Evolutionary conservation across 371 early-diverging fungal species (phyloP), one percentile per base, ranked within the genome.

Genomic region (Rhizopus delemar): DNA sequence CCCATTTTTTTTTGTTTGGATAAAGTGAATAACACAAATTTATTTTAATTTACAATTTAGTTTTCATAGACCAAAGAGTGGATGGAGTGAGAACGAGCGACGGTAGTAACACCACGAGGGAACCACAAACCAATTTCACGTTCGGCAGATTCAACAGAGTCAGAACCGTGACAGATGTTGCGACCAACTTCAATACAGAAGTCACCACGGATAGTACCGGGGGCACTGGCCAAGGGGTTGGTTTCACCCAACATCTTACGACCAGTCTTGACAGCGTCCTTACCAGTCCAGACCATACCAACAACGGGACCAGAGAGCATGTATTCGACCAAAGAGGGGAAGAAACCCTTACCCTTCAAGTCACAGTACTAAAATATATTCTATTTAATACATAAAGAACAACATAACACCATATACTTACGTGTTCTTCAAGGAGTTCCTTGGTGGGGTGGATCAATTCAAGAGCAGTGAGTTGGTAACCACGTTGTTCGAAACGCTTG

Each of bases 171-270:
- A 90, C 95, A 92, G 74, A 99, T 85, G 91, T 99, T 99, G 74
- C 90, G 88, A 52, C 93, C 92, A 41, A 91, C 90, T 62, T 94
- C 96, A 60, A 96, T 87, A 74, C 91, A 89, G 80, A 88, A 97
- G 87, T 99, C 99, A 71, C 99, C 99, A 82, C 99, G 94, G 88
- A 99, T 99, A 81, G 99, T 98, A 71, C 99, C 99, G 62, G 98
- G 93, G 59, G 84, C 86, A 63, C 95, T 93, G 72, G 90, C 90
- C 71, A 94, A 81, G 70, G 93, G 93, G 90, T 92, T 91, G 83
- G 93, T 93, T 78, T 87, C 94, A 70, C 99, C 99, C 63, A 99
- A 89, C 82, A 99, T 85, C 63, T 84, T 84, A 79, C 99, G 94
- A 65, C 97, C 98, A 71, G 90, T 89, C 86, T 91, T 92, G 82